Conservation (phyloP, 1,284 basidiomycete genomes). For the Apiotrichum sp. region DNA sequence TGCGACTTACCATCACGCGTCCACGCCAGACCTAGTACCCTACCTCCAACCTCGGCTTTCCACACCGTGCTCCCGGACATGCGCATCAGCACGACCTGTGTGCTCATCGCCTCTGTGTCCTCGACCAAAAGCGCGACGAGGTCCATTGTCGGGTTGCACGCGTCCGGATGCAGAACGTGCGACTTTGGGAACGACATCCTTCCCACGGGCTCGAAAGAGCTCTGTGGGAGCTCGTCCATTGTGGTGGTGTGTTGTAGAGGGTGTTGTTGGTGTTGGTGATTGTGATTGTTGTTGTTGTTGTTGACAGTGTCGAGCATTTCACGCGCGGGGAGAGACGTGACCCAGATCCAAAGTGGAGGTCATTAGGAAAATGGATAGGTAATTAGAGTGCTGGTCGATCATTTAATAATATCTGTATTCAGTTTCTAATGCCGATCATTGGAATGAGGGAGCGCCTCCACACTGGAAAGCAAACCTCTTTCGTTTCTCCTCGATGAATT, state of each 20-base stretch:
- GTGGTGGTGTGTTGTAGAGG: background rate
- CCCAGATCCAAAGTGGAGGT: background rate
- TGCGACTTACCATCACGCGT: conserved; percentile 32
- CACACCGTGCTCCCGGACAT: conserved; percentile 39
- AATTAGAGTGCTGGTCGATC: no score
- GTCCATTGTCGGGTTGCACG: conserved; percentile 44
- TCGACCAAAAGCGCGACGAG: conserved; percentile 30
- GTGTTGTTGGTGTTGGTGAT: background rate
- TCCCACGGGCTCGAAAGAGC: conserved; percentile 31
- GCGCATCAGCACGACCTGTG: conserved; percentile 30
- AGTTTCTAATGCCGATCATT: no score
- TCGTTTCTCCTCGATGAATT: no score
- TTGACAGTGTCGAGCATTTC: background rate
- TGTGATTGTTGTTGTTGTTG: background rate
- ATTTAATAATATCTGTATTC: no score
- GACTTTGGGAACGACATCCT: conserved; percentile 20
- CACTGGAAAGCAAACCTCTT: no score
- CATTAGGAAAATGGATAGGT: background rate
- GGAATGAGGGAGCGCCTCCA: no score
- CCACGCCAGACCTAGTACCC: conserved; percentile 36
- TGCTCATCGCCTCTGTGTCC: background rate
- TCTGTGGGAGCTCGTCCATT: conserved; percentile 8
- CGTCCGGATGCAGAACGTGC: conserved; percentile 31
- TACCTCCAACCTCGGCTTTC: conserved; percentile 29
- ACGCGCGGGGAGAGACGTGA: background rate